These are phyloP conservation scores for Lentinus brumalis DNA, from an alignment of 768 basidiomycete genomes.

Conservation along the genomic window DNA sequence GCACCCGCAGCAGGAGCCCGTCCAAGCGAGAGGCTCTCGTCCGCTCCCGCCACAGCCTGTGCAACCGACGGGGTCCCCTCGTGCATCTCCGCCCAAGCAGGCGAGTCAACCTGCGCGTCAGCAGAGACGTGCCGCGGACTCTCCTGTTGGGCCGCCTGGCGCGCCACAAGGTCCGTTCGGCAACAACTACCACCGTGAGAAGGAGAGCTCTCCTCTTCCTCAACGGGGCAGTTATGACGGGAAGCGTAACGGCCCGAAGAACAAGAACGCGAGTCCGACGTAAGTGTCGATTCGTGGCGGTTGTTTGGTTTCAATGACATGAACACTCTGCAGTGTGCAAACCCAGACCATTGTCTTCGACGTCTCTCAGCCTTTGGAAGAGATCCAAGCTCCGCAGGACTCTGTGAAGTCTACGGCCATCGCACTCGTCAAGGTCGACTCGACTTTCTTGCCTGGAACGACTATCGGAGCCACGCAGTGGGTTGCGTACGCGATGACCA, in stretches of 20 bases:
- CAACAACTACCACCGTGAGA: slow-evolving; percentile 51
- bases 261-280: slow-evolving; percentile 60
- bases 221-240: slow-evolving; percentile 45
- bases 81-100: slow-evolving; percentile 66
- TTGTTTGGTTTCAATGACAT: not conserved
- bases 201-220: slow-evolving; percentile 71
- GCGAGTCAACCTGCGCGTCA: slow-evolving; percentile 45
- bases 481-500: slow-evolving; percentile 93
- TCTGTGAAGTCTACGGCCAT: slow-evolving; percentile 88
- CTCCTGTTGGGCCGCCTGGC: slow-evolving; percentile 42
- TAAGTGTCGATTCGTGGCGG: slow-evolving; percentile 29
- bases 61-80: slow-evolving; percentile 49
- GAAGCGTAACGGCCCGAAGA: slow-evolving; percentile 43
- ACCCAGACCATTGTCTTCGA: slow-evolving; percentile 74
- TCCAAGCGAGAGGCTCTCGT: slow-evolving; percentile 53
- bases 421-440: slow-evolving; percentile 83
- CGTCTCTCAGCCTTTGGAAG: slow-evolving; percentile 69
- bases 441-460: slow-evolving; percentile 80
- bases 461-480: slow-evolving; percentile 91
- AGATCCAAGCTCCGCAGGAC: slow-evolving; percentile 75
- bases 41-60: slow-evolving; percentile 65
- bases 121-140: slow-evolving; percentile 53
- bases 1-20: slow-evolving; percentile 34
- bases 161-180: slow-evolving; percentile 36
- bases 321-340: slow-evolving; percentile 47